Evolutionary conservation across 768 basidiomycete species (phyloP), one percentile per base, ranked within the genome.

Genomic region (Pisolithus sp.): DNA sequence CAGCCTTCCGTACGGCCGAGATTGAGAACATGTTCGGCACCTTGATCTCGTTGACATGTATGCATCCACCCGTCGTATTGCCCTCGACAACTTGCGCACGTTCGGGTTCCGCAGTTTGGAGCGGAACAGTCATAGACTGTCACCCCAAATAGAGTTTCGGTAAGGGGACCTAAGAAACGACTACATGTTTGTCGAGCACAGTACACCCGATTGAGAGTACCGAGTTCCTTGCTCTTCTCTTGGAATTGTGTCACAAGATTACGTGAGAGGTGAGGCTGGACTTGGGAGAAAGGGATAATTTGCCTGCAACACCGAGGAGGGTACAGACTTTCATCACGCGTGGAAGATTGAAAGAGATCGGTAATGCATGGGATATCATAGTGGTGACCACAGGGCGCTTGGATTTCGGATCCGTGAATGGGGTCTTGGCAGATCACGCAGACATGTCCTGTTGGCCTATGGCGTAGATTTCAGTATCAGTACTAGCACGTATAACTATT

Each of bases 301-400:
- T 58, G 58, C 26, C 63, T 54, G 52, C 74, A 75, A 53, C 74
- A 74, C 18, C 67, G 66, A 24, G 74, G 73, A 4, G 73, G 74
- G 54, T 65, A 73, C 30, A 76, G 64, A 2, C 66, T 59, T 51
- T 75, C 74, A 55, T 75, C 74, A 20, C 52, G 56, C 5, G 59
- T 65, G 1, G 72, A 62, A 17, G 64, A 53, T 47, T 67, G 53
- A 61, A 73, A 71, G 45, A 75, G 64, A 34, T 65, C 57, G 4
- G 62, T 60, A 23, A 67, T 7, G 54, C 74, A 75, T 18, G 1
- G 57, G 9, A 55, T 51, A 48, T 72, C 71, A 49, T 72, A 73
- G 50, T 55, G 54, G 53, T 75, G 68, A 23, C 65, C 62, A 48
- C 73, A 74, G 1, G 66, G 66, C 0, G 65, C 63, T 5, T 56